These are phyloP conservation scores for Alternaria brassicae DNA, from an alignment of 2,329 filamentous ascomycete genomes.

Conservation along the genomic window DNA sequence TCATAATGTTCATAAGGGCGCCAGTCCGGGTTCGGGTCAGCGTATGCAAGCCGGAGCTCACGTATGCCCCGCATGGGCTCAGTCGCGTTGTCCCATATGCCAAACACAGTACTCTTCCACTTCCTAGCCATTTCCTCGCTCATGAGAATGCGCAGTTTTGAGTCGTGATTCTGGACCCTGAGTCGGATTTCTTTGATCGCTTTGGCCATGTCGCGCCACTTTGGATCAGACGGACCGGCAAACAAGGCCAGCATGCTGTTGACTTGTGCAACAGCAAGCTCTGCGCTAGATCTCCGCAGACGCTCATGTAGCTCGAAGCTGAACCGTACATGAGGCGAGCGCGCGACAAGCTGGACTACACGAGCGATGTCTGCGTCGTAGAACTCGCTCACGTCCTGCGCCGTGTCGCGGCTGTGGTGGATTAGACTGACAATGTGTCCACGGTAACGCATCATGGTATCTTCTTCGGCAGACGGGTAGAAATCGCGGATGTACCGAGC, in stretches of 20 bases:
- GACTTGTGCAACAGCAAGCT: neutral
- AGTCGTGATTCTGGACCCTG: neutral
- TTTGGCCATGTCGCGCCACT: neutral
- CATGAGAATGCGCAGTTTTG: neutral
- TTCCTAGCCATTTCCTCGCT: neutral
- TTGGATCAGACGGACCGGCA: neutral
- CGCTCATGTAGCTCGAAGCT: neutral
- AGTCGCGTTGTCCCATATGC: neutral
- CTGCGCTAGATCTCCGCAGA: neutral
- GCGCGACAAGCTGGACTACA: neutral
- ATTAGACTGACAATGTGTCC: neutral
- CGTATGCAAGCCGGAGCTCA: neutral
- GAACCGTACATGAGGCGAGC: neutral
- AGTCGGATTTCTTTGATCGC: neutral
- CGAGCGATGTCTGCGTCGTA: neutral
- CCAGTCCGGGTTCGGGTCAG: neutral
- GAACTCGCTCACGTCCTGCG: neutral
- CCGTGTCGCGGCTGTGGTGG: neutral
- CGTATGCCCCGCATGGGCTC: neutral
- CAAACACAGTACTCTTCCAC: neutral
- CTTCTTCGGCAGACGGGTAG: neutral
- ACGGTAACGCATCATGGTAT: neutral
- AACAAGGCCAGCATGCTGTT: neutral
- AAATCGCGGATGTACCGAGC: neutral
- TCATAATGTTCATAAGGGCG: neutral